These are phyloP conservation scores for Lentithecium fluviatile DNA, from an alignment of 495 filamentous ascomycete genomes.

Conservation along the genomic window DNA sequence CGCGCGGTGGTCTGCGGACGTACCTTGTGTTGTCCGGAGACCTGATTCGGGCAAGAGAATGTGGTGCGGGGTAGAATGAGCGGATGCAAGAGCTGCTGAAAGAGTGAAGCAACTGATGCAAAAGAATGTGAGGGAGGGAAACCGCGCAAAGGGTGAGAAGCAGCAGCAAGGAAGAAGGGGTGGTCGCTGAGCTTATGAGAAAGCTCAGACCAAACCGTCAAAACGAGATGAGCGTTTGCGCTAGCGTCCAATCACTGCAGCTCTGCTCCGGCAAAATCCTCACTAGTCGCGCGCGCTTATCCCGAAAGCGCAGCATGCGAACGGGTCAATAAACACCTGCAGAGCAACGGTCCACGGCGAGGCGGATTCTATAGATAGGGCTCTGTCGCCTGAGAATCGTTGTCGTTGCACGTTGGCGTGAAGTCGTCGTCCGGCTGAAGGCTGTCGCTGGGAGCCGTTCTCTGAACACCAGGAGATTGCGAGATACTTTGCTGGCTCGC, in stretches of 20 bases:
- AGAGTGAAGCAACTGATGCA: conserved; percentile 75
- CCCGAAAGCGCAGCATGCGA: background rate
- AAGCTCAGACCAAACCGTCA: conserved; percentile 5
- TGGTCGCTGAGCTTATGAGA: conserved; percentile 5
- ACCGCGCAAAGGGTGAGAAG: conserved; percentile 41
- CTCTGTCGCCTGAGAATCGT: no score
- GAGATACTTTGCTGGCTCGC: no score
- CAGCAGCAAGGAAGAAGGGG: conserved; percentile 1
- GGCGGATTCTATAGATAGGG: no score
- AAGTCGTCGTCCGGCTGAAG: no score
- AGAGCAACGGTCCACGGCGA: background rate
- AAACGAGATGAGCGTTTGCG: no score
- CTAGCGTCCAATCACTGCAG: no score
- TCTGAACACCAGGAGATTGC: no score
- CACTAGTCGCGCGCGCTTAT: no score
- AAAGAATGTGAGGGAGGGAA: conserved; percentile 26
- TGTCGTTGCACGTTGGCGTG: no score
- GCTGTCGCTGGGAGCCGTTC: no score
- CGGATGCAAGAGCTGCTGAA: conserved; percentile 67
- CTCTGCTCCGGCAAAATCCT: no score
- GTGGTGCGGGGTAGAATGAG: conserved; percentile 44
- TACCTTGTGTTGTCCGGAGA: conserved; percentile 22
- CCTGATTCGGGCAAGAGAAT: background rate
- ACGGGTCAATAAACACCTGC: background rate
- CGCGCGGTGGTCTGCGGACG: conserved; percentile 16